phyloP scores from a whole-genome alignment of 768 basidiomycete species.

The Sarcodon sp. region DNA sequence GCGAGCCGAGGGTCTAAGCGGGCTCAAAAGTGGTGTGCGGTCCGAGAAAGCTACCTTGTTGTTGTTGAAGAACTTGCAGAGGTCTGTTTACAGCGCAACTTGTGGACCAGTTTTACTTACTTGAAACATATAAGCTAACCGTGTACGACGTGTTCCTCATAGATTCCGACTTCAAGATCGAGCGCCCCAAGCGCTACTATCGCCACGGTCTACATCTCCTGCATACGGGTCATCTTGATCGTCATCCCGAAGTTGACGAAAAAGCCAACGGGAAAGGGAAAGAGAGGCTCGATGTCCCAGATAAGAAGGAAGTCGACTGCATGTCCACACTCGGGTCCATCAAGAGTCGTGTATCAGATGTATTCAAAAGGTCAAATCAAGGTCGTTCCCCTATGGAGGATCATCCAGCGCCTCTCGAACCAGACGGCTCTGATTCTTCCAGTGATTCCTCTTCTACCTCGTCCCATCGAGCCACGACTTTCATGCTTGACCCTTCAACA shows the following conservation, averaged over 20 bases:
- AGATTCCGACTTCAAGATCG: slow-evolving; percentile 79
- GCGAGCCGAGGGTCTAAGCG: slow-evolving; percentile 44
- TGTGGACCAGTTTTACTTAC: background rate
- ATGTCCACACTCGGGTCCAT: slow-evolving; percentile 36
- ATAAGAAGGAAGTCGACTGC: background rate
- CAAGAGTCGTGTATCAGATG: slow-evolving; percentile 29
- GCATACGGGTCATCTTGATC: slow-evolving; percentile 20
- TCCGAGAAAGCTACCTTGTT: slow-evolving; percentile 87
- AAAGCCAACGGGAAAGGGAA: slow-evolving; percentile 4
- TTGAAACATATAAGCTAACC: slow-evolving; percentile 34
- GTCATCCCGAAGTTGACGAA: slow-evolving; percentile 11
- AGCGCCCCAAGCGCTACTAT: slow-evolving; percentile 83
- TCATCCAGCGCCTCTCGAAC: slow-evolving; percentile 8
- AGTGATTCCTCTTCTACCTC: slow-evolving; percentile 15
- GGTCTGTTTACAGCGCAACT: slow-evolving; percentile 25
- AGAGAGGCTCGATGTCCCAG: background rate
- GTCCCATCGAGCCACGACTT: slow-evolving; percentile 15
- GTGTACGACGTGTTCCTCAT: slow-evolving; percentile 92
- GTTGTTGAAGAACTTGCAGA: slow-evolving; percentile 79
- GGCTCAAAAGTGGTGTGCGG: slow-evolving; percentile 78
- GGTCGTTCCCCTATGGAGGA: background rate
- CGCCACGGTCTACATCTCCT: slow-evolving; percentile 71
- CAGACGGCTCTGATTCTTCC: slow-evolving; percentile 23
- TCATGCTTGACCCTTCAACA: slow-evolving; percentile 78
- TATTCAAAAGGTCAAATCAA: slow-evolving; percentile 20